Conservation (phyloP, 2,329 filamentous ascomycete genomes). For the Paecilomyces niveus region DNA sequence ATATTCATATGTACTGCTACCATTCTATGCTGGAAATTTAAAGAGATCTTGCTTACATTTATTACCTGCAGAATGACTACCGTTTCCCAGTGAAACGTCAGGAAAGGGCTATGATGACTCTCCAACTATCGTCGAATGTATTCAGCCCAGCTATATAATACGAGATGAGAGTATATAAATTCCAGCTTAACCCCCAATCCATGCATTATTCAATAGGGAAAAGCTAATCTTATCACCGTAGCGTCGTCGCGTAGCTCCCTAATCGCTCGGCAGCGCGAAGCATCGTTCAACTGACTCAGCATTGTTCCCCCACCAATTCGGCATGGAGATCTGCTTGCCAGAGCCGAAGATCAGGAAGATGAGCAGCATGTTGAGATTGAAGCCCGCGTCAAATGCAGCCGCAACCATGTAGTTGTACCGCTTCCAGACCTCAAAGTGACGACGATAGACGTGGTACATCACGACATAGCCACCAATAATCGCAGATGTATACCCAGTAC, state of each 20-base stretch:
- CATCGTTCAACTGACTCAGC: conserved; percentile 49
- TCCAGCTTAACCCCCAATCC: too few relatives aligned
- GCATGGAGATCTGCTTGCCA: conserved; percentile 52
- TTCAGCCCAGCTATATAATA: too few relatives aligned
- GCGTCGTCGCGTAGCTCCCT: neutral
- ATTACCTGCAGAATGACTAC: too few relatives aligned
- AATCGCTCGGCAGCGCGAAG: conserved; percentile 41
- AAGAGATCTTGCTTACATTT: too few relatives aligned
- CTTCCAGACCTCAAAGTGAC: conserved; percentile 52
- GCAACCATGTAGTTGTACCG: conserved; percentile 56
- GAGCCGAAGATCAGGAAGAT: conserved; percentile 56
- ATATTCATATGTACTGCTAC: too few relatives aligned
- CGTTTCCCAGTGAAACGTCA: too few relatives aligned
- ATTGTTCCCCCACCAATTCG: conserved; percentile 60
- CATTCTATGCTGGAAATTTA: too few relatives aligned
- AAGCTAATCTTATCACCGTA: neutral
- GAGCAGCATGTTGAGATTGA: conserved; percentile 55
- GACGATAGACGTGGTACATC: conserved; percentile 53
- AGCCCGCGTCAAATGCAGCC: conserved; percentile 56
- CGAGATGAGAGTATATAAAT: too few relatives aligned
- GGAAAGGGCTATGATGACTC: too few relatives aligned
- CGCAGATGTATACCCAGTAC: conserved; percentile 50
- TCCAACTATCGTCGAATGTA: too few relatives aligned
- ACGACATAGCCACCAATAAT: conserved; percentile 56
- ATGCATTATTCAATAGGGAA: neutral